These are phyloP conservation scores for Jacaranda copaia DNA, from an alignment of 257 asterid genomes.

Conservation along the genomic window DNA sequence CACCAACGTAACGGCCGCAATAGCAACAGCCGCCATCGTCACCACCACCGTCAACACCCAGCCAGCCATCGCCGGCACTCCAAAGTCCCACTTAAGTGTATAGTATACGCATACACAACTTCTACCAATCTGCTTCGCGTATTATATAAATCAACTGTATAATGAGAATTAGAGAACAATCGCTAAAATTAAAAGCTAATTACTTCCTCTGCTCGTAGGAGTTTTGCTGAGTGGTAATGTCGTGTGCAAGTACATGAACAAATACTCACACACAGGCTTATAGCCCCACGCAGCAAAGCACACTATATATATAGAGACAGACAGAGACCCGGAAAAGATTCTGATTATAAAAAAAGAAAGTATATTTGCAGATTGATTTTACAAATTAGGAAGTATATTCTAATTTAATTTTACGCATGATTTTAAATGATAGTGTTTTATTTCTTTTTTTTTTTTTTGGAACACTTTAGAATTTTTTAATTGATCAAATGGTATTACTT, in stretches of 20 bases:
- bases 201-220: neutral
- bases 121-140: neutral
- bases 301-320: neutral
- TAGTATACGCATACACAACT: neutral
- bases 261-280: neutral
- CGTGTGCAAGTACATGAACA: slow-evolving; percentile 21
- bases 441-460: too few species aligned
- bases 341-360: slow-evolving; percentile 18
- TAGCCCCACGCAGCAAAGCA: too few species aligned
- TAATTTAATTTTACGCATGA: too few species aligned
- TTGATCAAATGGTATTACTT: too few species aligned
- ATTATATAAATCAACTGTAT: neutral
- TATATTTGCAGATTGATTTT: slow-evolving; percentile 20
- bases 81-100: slow-evolving; percentile 14
- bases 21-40: slow-evolving; percentile 34
- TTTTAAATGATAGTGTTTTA: too few species aligned
- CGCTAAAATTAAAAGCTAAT: neutral
- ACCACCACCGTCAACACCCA: slow-evolving; percentile 36
- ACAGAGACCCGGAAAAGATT: neutral
- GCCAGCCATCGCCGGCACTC: slow-evolving; percentile 59
- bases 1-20: slow-evolving; percentile 34
- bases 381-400: too few species aligned
- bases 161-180: slow-evolving; percentile 13
- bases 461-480: too few species aligned
- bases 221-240: slow-evolving; percentile 11